Conservation (phyloP, 495 filamentous ascomycete genomes). For the Aspergillus coremiiformis region DNA sequence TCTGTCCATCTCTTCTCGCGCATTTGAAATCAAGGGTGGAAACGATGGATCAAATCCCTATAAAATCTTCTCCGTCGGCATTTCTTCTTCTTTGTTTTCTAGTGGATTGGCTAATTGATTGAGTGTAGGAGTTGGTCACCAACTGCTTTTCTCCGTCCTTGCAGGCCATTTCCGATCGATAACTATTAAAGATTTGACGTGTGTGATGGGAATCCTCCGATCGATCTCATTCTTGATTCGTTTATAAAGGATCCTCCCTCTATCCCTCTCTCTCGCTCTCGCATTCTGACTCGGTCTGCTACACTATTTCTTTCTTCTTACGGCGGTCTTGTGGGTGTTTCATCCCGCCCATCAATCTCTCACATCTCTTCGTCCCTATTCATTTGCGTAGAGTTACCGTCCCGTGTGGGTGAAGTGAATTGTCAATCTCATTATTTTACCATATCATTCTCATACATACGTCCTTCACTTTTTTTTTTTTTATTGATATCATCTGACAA, state of each 20-base stretch:
- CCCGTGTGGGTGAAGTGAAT: not conserved
- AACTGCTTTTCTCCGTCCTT: too few relatives aligned
- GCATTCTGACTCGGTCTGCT: slow-evolving; percentile 1
- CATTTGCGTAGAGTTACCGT: not conserved
- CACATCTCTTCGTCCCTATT: not conserved
- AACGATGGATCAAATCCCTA: too few relatives aligned
- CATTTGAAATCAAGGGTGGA: too few relatives aligned
- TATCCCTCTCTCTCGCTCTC: slow-evolving; percentile 3
- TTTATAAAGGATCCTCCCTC: not conserved
- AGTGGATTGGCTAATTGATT: too few relatives aligned
- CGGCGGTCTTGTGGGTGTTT: too few relatives aligned
- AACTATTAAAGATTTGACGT: not conserved
- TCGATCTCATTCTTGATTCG: not conserved
- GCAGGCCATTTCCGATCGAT: not conserved
- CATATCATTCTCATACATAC: not conserved
- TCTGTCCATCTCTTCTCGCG: not conserved
- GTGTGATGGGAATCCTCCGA: not conserved
- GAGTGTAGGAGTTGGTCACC: too few relatives aligned
- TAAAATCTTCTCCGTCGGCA: not conserved
- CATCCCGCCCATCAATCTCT: not conserved
- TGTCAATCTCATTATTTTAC: not conserved
- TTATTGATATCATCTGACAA: too few relatives aligned
- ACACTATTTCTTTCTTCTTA: not conserved
- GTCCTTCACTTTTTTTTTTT: too few relatives aligned
- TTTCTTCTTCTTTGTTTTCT: too few relatives aligned